These are phyloP conservation scores for Exophiala oligosperma DNA, from an alignment of 2,329 filamentous ascomycete species.

Conservation along the genomic window DNA sequence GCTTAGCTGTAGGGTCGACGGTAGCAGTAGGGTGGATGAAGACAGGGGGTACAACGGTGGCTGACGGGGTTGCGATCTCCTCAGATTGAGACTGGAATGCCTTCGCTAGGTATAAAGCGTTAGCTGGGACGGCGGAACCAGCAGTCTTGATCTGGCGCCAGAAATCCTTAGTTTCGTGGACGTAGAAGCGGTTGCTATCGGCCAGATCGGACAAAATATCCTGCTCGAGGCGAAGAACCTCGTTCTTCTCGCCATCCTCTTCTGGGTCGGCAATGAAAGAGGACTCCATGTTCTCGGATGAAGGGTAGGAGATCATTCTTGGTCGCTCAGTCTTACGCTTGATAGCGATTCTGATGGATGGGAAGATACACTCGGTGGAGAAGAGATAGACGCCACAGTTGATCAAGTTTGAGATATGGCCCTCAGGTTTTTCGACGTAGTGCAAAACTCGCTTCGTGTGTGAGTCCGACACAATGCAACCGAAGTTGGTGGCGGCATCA, in stretches of 20 bases:
- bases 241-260: slow-evolving; percentile 72
- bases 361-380: slow-evolving; percentile 92
- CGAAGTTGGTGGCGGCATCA: slow-evolving; percentile 92
- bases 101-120: slow-evolving; percentile 93
- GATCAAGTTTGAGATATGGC: slow-evolving; percentile 96
- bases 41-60: slow-evolving; percentile 86
- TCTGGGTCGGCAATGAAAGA: slow-evolving; percentile 68
- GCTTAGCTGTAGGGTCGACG: slow-evolving; percentile 91
- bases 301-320: slow-evolving; percentile 90
- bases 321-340: slow-evolving; percentile 92
- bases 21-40: slow-evolving; percentile 91
- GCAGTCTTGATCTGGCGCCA: slow-evolving; percentile 99
- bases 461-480: slow-evolving; percentile 92
- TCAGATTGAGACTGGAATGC: slow-evolving; percentile 79
- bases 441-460: slow-evolving; percentile 95
- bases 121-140: slow-evolving; percentile 92
- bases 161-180: slow-evolving; percentile 98
- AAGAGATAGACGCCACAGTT: slow-evolving; percentile 99
- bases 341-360: slow-evolving; percentile 88
- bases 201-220: slow-evolving; percentile 94
- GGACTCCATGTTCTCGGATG: slow-evolving; percentile 85
- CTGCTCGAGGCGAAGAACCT: slow-evolving; percentile 92
- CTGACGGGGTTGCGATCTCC: slow-evolving; percentile 79
- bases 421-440: slow-evolving; percentile 99
- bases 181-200: slow-evolving; percentile 96